Evolutionary conservation across 306 rosid species (phyloP).

Genomic region (Castanea mollissima): DNA sequence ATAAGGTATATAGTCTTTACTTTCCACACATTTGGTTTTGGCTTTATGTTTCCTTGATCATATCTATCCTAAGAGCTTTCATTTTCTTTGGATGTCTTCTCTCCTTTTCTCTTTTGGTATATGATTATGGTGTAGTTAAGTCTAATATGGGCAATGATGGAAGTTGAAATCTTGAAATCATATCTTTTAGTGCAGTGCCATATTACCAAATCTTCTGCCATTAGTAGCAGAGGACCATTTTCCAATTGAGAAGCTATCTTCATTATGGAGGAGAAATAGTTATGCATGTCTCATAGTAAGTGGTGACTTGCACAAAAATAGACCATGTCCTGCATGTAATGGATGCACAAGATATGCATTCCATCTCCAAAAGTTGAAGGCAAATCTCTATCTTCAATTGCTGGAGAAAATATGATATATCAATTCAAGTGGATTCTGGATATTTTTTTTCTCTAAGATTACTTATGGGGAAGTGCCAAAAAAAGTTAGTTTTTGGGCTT

Average conservation of each 20-base stretch:
- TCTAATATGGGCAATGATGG: background rate
- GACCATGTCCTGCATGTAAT: no score
- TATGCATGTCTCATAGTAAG: no score
- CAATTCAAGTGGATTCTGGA: background rate
- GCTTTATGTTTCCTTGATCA: background rate
- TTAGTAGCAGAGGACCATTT: background rate
- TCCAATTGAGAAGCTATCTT: background rate
- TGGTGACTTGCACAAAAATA: no score
- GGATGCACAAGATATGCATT: no score
- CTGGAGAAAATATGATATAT: background rate
- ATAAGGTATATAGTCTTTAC: background rate
- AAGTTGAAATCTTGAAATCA: background rate
- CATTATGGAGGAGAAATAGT: no score
- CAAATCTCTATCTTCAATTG: background rate
- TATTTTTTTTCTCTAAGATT: background rate
- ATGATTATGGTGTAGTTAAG: no score
- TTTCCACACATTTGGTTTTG: background rate
- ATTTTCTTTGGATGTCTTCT: background rate
- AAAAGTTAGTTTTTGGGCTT: no score
- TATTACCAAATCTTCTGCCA: background rate
- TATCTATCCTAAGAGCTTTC: background rate
- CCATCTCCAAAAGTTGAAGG: background rate
- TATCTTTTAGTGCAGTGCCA: background rate
- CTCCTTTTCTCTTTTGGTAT: no score
- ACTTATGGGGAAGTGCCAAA: no score